Base-by-base conservation (phyloP, 257 asterid species). In the Rehmannia glutinosa region DNA sequence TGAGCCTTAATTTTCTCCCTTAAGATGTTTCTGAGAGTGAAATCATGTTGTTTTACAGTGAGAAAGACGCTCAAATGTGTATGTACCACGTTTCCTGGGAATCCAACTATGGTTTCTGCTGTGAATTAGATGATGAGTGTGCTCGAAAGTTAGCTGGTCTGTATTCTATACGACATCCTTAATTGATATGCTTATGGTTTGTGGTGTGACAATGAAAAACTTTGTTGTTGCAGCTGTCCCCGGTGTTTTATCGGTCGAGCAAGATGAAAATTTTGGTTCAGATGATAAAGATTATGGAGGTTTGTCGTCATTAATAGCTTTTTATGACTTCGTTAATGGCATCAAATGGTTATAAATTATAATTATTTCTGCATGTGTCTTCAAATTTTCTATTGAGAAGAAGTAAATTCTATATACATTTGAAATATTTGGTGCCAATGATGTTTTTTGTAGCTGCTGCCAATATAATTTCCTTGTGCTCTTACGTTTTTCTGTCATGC, bases 31-130 rank as follows among this genome's bases (percentile, higher is more conserved):
- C 64, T 69, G 27, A 68, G 23, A 41, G 73, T 66, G 39, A 53
- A 42, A 35, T 55, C 30, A 9, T 68, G 59, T 75, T 64, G 63
- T 71, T 64, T 67, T 54, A 41, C 86, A 94, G 99, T 64, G 93
- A 86, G 76, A 75, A 71, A 63, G 99, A 88, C 68, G 92, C 99
- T 46, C 97, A 94, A 74, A 91, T 88, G 97, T 94, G 99, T 77
- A 82, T 94, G 35, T 94, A 88, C 75, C 95, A 90, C 35, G 68
- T 82, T 38, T 88, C 96, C 0, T 88, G 92, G 92, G 77, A 85
- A 66, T 80, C 93, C 42, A 68, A 75, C 75, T 85, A 77, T 60
- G 99, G 96, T 53, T 94, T 94, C 84, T 94, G 97, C 74, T 86
- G 99, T 70, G 91, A 85, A 65, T 77, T 94, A 43, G 96, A 94